Evolutionary conservation across 345 rosid genomes (phyloP).

Genomic region (Mallotus nudiflorus): DNA sequence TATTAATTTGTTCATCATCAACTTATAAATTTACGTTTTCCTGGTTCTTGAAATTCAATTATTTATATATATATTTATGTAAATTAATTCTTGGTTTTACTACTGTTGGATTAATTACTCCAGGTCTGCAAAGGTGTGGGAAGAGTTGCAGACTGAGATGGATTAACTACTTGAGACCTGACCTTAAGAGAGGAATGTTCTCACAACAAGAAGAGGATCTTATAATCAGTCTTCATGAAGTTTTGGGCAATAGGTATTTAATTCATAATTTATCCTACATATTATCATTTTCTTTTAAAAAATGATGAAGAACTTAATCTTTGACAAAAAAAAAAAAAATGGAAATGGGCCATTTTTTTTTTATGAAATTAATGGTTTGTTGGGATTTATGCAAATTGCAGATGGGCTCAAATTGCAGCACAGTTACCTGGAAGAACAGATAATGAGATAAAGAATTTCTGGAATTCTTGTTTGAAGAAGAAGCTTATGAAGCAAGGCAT

Average conservation of each 20-base stretch:
- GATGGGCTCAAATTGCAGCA: slow-evolving; percentile 75
- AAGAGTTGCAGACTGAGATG: slow-evolving; percentile 93
- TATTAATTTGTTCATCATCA: background rate
- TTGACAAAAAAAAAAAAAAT: background rate
- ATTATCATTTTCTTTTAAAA: too few species aligned
- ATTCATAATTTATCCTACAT: too few species aligned
- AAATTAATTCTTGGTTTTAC: too few species aligned
- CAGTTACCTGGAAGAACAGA: slow-evolving; percentile 70
- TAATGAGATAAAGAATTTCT: slow-evolving; percentile 69
- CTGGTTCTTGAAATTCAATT: background rate
- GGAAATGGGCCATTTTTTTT: background rate
- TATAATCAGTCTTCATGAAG: slow-evolving; percentile 38
- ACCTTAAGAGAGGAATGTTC: slow-evolving; percentile 67
- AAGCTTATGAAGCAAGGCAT: slow-evolving; percentile 68
- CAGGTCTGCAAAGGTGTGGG: slow-evolving; percentile 76
- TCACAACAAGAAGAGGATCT: slow-evolving; percentile 49
- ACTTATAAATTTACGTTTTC: background rate
- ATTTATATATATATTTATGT: too few species aligned
- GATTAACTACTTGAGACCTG: slow-evolving; percentile 94
- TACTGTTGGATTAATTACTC: slow-evolving; percentile 12
- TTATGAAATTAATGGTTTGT: background rate
- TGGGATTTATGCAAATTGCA: slow-evolving; percentile 13
- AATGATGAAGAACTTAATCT: too few species aligned
- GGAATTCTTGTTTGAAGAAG: slow-evolving; percentile 74
- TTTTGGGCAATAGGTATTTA: slow-evolving; percentile 50